A percentile compares a stretch with the other conserved stretches of the same genome.
phyloP scores from a whole-genome alignment of 2,329 filamentous ascomycete species.

The Moelleriella libera region DNA sequence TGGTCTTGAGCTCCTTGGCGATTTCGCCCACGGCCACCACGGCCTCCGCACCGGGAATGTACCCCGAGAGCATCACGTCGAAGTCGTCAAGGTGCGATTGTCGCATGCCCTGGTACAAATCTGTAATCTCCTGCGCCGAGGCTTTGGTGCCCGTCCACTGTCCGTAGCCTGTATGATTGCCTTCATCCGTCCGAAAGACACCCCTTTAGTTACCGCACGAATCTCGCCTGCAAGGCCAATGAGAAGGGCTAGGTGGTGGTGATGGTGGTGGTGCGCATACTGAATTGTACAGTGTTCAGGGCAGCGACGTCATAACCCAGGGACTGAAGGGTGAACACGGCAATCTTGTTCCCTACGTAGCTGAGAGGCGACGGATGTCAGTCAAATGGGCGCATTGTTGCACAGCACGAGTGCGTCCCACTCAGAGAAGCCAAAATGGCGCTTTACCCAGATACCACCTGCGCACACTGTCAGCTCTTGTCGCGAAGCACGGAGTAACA shows the following conservation, averaged over 20 bases:
- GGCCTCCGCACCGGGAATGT: slow-evolving; percentile 75
- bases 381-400: no score
- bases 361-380: slow-evolving; percentile 27
- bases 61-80: slow-evolving; percentile 88
- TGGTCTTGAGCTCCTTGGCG: slow-evolving; percentile 62
- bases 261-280: slow-evolving; percentile 34
- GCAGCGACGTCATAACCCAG: slow-evolving; percentile 88
- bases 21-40: slow-evolving; percentile 78
- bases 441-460: slow-evolving; percentile 29
- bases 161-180: slow-evolving; percentile 88
- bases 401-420: not conserved
- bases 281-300: slow-evolving; percentile 95
- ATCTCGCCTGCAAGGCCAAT: no score
- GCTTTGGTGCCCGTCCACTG: slow-evolving; percentile 78
- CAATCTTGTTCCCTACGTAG: slow-evolving; percentile 97
- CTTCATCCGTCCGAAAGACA: slow-evolving; percentile 26
- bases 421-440: not conserved
- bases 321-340: slow-evolving; percentile 85
- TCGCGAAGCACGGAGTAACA: not conserved
- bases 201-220: no score
- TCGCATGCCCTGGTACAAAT: slow-evolving; percentile 73
- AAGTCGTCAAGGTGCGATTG: slow-evolving; percentile 79
- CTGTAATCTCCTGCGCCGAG: slow-evolving; percentile 66
- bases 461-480: not conserved
- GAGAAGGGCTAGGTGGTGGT: no score